A percentile compares a stretch with the other conserved stretches of the same genome.
Conservation (phyloP, 2,329 filamentous ascomycete species). For the Raffaelea deltoideospora region DNA sequence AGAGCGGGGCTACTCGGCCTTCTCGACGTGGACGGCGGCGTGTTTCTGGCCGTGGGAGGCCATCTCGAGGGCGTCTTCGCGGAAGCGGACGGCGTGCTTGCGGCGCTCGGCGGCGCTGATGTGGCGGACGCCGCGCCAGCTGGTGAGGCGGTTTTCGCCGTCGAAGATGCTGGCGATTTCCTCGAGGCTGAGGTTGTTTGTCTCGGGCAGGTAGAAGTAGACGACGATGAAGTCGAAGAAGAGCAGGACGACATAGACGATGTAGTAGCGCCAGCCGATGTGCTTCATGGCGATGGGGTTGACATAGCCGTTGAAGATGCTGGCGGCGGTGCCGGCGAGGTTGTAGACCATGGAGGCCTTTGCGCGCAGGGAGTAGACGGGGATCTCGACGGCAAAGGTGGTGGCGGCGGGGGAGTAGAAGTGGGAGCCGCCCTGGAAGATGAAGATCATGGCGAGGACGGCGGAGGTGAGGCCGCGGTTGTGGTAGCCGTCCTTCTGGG, state of each 20-base stretch:
- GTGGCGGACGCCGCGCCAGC: no score
- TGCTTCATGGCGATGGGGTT: slow-evolving; percentile 22
- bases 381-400: slow-evolving; percentile 30
- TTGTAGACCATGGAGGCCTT: slow-evolving; percentile 16
- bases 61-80: no score
- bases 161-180: slow-evolving; percentile 10
- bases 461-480: slow-evolving; percentile 17
- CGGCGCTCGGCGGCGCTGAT: no score
- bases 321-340: slow-evolving; percentile 10
- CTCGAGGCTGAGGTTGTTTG: slow-evolving; percentile 11
- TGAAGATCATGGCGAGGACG: slow-evolving; percentile 20
- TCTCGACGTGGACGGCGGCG: no score
- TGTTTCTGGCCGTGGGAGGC: no score
- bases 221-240: slow-evolving; percentile 9
- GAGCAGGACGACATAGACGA: slow-evolving; percentile 23
- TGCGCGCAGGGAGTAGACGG: slow-evolving; percentile 21
- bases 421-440: slow-evolving; percentile 21
- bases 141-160: no score
- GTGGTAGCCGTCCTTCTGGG: slow-evolving; percentile 8
- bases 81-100: no score
- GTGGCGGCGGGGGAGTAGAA: slow-evolving; percentile 22
- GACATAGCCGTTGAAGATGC: slow-evolving; percentile 24
- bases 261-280: slow-evolving; percentile 22
- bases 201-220: slow-evolving; percentile 12
- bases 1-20: no score